Conservation (phyloP, 129 eudicot species). For the Escallonia rubra region DNA sequence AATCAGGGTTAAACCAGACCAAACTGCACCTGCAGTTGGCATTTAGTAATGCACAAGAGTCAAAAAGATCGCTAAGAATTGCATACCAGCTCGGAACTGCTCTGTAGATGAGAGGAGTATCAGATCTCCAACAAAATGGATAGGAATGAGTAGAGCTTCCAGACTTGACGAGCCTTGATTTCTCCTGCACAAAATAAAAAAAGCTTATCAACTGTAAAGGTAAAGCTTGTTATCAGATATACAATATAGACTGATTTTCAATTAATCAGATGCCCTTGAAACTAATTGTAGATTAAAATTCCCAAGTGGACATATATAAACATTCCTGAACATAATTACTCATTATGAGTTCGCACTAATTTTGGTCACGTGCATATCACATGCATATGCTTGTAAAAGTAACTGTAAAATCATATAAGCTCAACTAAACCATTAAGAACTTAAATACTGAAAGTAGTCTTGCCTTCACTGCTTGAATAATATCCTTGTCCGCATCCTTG, state of each 20-base stretch:
- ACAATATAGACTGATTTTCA: no score
- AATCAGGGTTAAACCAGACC: no score
- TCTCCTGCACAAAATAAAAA: slow-evolving; percentile 36
- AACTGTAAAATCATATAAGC: neutral
- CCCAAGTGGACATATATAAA: no score
- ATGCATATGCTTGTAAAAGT: neutral
- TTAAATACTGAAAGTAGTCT: slow-evolving; percentile 3
- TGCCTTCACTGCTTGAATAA: slow-evolving; percentile 70
- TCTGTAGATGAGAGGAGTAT: slow-evolving; percentile 74
- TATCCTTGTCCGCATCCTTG: slow-evolving; percentile 78
- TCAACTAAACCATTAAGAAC: neutral
- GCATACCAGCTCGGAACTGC: slow-evolving; percentile 87
- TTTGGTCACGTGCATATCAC: neutral
- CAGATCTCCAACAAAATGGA: slow-evolving; percentile 84
- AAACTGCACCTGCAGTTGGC: neutral
- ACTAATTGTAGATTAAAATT: neutral
- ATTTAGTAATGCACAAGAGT: neutral
- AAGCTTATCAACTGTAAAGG: neutral
- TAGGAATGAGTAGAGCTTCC: slow-evolving; percentile 66
- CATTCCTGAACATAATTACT: no score
- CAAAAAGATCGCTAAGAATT: neutral
- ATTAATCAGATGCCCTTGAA: neutral
- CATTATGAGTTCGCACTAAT: no score
- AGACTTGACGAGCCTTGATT: slow-evolving; percentile 66
- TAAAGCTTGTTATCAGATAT: no score